Conservation (phyloP, 176 grass and related monocot genomes). For the Paspalum notatum region DNA sequence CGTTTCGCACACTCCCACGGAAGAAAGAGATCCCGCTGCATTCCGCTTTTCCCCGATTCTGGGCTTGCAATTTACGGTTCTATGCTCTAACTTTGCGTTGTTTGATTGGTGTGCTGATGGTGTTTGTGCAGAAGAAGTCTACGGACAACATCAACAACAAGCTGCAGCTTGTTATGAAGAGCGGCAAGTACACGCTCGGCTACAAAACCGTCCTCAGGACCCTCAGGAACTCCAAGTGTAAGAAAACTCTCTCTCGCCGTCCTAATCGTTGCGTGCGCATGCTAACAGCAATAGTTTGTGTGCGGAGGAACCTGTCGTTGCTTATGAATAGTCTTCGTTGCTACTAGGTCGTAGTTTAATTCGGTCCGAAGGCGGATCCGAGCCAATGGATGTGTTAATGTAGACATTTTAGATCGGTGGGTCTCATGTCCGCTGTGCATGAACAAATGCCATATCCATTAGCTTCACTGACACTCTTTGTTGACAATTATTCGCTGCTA, state of each 20-base stretch:
- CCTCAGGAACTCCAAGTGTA: slow-evolving; percentile 90
- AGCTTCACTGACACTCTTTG: not conserved
- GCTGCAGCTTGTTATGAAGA: slow-evolving; percentile 97
- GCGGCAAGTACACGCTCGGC: slow-evolving; percentile 94
- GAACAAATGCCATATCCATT: slow-evolving; percentile 31
- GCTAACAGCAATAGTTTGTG: not conserved
- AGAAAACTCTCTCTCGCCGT: not conserved
- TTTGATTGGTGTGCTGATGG: not conserved
- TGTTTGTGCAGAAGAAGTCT: slow-evolving; percentile 73
- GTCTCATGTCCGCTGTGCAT: slow-evolving; percentile 16
- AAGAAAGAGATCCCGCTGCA: not conserved
- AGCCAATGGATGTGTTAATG: not conserved
- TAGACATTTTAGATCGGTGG: not conserved
- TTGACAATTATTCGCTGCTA: not conserved
- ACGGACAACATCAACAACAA: slow-evolving; percentile 97
- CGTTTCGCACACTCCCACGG: too few relatives aligned
- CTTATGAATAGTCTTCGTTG: too few relatives aligned
- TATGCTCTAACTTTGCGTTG: not conserved
- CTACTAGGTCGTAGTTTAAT: not conserved
- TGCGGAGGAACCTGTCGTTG: too few relatives aligned
- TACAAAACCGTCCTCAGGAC: slow-evolving; percentile 96
- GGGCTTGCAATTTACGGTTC: not conserved
- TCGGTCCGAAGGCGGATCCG: too few relatives aligned
- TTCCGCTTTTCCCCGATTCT: not conserved
- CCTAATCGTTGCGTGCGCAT: not conserved